phyloP scores from a whole-genome alignment of 1,284 basidiomycete species.

The Sphagnurus paluster region DNA sequence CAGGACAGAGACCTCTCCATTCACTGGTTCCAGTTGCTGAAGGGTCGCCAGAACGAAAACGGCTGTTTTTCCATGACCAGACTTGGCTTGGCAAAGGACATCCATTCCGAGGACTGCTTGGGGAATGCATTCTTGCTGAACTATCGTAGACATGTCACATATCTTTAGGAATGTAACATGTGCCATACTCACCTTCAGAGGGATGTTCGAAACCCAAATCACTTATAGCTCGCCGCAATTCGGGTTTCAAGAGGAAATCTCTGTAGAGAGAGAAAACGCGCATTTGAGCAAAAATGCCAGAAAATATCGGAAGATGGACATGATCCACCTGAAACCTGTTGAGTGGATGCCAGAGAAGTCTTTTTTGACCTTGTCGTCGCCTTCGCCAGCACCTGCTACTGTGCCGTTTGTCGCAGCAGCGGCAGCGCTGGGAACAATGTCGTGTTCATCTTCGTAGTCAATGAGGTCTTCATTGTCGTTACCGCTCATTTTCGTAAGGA shows the following conservation, averaged over 20 bases:
- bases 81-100: slow-evolving; percentile 99
- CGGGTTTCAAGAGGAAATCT: slow-evolving; percentile 97
- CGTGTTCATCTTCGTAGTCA: slow-evolving; percentile 96
- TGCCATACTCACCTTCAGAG: slow-evolving; percentile 80
- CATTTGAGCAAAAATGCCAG: slow-evolving; percentile 10
- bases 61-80: slow-evolving; percentile 99
- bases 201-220: slow-evolving; percentile 99
- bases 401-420: slow-evolving; percentile 53
- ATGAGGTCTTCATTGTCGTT: slow-evolving; percentile 85
- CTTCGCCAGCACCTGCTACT: slow-evolving; percentile 53
- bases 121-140: slow-evolving; percentile 99
- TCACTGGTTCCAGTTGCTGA: slow-evolving; percentile 98
- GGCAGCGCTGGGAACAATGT: slow-evolving; percentile 69
- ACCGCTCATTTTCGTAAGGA: slow-evolving; percentile 56
- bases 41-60: slow-evolving; percentile 98
- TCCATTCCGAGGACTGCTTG: slow-evolving; percentile 99
- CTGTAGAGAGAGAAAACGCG: slow-evolving; percentile 41
- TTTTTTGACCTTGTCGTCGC: slow-evolving; percentile 89
- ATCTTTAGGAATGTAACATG: neutral
- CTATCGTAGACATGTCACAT: slow-evolving; percentile 42
- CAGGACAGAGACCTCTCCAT: slow-evolving; percentile 97
- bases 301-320: slow-evolving; percentile 21
- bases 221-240: slow-evolving; percentile 95
- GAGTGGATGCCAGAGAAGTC: slow-evolving; percentile 98
- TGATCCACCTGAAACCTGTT: slow-evolving; percentile 82